These are phyloP conservation scores for Lithocarpus polystachyus DNA, from an alignment of 306 rosid genomes.

Conservation along the genomic window DNA sequence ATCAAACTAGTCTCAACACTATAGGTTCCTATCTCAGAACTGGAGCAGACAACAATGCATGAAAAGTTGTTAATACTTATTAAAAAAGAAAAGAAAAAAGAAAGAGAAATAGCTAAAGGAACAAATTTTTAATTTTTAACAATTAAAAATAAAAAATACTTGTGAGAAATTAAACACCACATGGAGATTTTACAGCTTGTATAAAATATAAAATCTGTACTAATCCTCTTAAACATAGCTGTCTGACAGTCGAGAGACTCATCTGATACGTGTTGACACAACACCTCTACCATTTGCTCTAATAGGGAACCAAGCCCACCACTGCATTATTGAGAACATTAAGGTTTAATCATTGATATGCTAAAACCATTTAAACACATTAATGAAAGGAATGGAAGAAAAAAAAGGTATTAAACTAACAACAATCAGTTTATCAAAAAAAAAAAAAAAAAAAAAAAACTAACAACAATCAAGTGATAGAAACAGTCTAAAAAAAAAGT, in stretches of 20 bases:
- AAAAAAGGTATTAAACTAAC: background rate
- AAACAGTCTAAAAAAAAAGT: background rate
- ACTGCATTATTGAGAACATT: constrained; percentile 41
- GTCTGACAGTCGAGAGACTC: constrained; percentile 84
- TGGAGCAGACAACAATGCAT: no score
- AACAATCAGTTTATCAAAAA: no score
- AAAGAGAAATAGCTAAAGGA: background rate
- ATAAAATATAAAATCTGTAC: constrained; percentile 59
- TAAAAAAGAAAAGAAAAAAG: no score
- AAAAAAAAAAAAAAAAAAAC: no score
- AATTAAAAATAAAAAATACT: background rate
- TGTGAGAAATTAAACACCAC: constrained; percentile 5
- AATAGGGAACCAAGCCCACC: constrained; percentile 67
- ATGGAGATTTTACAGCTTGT: constrained; percentile 6
- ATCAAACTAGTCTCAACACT: no score
- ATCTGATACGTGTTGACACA: constrained; percentile 82
- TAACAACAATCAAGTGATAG: background rate
- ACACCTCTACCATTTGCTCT: constrained; percentile 83
- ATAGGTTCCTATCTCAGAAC: no score
- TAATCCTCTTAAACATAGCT: constrained; percentile 89
- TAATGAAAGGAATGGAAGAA: background rate
- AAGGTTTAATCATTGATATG: constrained; percentile 13
- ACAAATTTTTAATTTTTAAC: background rate
- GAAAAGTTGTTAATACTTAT: no score
- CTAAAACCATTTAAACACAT: background rate